Conservation (phyloP, 805 yeast species). For the Schizosaccharomyces osmophilus region DNA sequence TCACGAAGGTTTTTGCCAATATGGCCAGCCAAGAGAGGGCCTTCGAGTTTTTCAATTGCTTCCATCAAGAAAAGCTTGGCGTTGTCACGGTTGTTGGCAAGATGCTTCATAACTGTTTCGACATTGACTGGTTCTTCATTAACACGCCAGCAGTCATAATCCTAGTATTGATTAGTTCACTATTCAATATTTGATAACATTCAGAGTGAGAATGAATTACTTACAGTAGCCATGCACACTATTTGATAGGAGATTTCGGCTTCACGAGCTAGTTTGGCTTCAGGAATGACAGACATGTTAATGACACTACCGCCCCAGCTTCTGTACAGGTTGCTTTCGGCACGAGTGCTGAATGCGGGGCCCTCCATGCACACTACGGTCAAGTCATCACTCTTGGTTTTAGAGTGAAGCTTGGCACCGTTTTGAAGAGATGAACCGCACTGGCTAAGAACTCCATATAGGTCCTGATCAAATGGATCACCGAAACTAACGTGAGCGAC, state of each 20-base stretch:
- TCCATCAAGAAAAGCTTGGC: conserved; percentile 57
- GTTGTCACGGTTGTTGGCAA: conserved; percentile 38
- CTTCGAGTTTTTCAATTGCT: conserved; percentile 40
- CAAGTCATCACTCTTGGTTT: conserved; percentile 43
- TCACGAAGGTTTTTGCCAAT: not conserved
- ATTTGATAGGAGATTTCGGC: conserved; percentile 93
- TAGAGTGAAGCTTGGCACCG: conserved; percentile 31
- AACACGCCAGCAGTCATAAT: conserved; percentile 95
- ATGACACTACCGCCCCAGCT: conserved; percentile 85
- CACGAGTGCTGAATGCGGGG: conserved; percentile 90
- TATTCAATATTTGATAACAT: not conserved
- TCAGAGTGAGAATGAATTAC: not conserved
- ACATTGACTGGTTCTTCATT: conserved; percentile 91
- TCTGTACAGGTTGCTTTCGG: conserved; percentile 70
- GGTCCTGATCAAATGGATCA: conserved; percentile 69
- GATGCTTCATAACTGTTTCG: conserved; percentile 56
- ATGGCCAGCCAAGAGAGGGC: not conserved
- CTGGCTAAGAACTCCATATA: conserved; percentile 41
- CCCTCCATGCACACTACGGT: conserved; percentile 96
- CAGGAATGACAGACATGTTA: conserved; percentile 95
- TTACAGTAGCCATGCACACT: conserved; percentile 81
- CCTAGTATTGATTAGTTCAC: conserved; percentile 14
- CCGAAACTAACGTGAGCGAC: conserved; percentile 97
- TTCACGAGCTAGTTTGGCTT: conserved; percentile 86
- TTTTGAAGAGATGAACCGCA: conserved; percentile 33